Percentiles rank a stretch among this genome's conserved stretches.
phyloP scores from a whole-genome alignment of 2,329 filamentous ascomycete species.

The Magnaporthiopsis rhizophila region DNA sequence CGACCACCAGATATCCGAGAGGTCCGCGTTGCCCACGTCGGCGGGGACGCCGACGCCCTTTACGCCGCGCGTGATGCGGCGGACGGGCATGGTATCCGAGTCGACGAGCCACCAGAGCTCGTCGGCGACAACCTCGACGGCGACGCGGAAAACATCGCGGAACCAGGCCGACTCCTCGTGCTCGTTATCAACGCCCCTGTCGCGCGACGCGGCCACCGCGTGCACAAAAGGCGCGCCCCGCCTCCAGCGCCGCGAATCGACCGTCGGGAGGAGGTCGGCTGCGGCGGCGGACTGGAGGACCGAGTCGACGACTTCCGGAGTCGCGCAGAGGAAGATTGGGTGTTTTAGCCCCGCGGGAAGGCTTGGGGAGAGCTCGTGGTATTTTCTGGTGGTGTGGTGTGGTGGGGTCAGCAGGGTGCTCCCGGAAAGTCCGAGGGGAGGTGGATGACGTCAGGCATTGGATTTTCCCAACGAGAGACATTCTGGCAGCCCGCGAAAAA shows the following conservation, averaged over 20 bases:
- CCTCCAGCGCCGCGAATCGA: neutral
- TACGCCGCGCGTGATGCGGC: constrained; percentile 6
- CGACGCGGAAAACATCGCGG: constrained; percentile 5
- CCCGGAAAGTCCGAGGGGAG: too few species aligned
- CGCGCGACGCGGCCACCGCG: constrained; percentile 1
- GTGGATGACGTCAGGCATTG: neutral
- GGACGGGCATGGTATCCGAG: neutral
- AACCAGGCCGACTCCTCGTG: constrained; percentile 4
- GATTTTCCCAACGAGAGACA: neutral
- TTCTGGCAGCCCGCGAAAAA: neutral
- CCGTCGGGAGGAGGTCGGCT: neutral
- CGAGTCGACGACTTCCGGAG: constrained; percentile 1
- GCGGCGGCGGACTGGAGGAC: neutral
- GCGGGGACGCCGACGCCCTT: constrained; percentile 4
- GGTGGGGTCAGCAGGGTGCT: neutral
- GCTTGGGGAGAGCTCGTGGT: constrained; percentile 1
- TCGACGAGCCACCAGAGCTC: constrained; percentile 7
- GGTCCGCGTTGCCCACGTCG: constrained; percentile 4
- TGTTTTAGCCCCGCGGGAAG: constrained; percentile 1
- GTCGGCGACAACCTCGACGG: constrained; percentile 6
- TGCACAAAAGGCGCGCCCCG: neutral
- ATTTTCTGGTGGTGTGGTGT: neutral
- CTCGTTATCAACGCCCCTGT: constrained; percentile 1
- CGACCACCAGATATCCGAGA: constrained; percentile 3
- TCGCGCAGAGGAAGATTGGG: constrained; percentile 3